These are phyloP conservation scores for Colletotrichum cuscutae DNA, from an alignment of 2,329 filamentous ascomycete genomes.

Conservation along the genomic window DNA sequence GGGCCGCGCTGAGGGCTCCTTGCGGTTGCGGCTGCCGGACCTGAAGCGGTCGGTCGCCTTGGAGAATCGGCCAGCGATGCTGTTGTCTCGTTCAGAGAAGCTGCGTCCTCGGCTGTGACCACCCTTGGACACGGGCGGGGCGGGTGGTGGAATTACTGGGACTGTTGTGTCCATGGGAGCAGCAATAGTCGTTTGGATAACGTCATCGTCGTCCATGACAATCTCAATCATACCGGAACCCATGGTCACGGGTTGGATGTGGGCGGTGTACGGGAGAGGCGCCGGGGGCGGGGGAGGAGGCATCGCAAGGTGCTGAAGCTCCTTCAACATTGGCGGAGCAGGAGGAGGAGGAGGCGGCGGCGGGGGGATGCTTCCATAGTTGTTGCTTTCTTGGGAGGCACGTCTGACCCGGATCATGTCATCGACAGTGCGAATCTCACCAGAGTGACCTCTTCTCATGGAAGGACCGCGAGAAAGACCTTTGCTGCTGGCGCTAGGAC, in stretches of 20 bases:
- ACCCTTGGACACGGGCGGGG: slow-evolving; percentile 52
- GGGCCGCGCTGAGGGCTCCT: slow-evolving; percentile 53
- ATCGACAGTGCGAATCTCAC: slow-evolving; percentile 58
- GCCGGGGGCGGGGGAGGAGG: slow-evolving; percentile 72
- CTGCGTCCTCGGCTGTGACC: slow-evolving; percentile 68
- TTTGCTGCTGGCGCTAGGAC: slow-evolving; percentile 36
- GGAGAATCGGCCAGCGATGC: slow-evolving; percentile 63
- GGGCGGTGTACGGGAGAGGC: slow-evolving; percentile 59
- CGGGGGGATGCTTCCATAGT: slow-evolving; percentile 60
- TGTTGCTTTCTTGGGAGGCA: slow-evolving; percentile 40
- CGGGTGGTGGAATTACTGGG: slow-evolving; percentile 56
- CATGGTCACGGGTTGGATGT: slow-evolving; percentile 53
- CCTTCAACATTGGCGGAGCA: slow-evolving; percentile 65
- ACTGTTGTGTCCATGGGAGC: slow-evolving; percentile 55
- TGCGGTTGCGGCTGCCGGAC: slow-evolving; percentile 67
- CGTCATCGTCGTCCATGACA: slow-evolving; percentile 70
- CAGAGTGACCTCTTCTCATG: slow-evolving; percentile 48
- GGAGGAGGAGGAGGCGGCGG: slow-evolving; percentile 66
- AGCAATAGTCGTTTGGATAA: slow-evolving; percentile 40
- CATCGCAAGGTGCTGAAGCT: slow-evolving; percentile 70
- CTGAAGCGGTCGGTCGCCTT: slow-evolving; percentile 70
- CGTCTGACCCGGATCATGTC: slow-evolving; percentile 45
- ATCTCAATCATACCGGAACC: slow-evolving; percentile 72
- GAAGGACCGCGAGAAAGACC: slow-evolving; percentile 42
- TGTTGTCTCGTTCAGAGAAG: slow-evolving; percentile 57